phyloP scores from a whole-genome alignment of 331 rosid genomes.

The Erythrophleum ivorense region DNA sequence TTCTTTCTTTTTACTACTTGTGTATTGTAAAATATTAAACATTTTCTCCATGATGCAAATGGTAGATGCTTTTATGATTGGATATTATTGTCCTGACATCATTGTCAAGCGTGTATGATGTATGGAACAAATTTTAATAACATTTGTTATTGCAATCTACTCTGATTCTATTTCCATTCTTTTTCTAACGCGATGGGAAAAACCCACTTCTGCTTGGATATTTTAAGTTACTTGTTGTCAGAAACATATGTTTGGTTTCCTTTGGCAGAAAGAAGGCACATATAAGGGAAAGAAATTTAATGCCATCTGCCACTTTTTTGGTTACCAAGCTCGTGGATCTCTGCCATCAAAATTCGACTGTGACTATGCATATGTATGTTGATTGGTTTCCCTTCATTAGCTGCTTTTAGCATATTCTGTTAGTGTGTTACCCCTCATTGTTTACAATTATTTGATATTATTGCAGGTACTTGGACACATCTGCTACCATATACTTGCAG shows the following conservation, averaged over 20 bases:
- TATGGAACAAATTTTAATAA: slow-evolving; percentile 1
- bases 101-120: slow-evolving; percentile 5
- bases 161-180: slow-evolving; percentile 17
- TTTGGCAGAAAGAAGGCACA: slow-evolving; percentile 89
- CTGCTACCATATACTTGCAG: slow-evolving; percentile 87
- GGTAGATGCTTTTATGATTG: not conserved
- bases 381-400: slow-evolving; percentile 24
- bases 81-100: slow-evolving; percentile 1
- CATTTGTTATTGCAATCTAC: not conserved
- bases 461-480: slow-evolving; percentile 74
- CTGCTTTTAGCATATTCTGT: slow-evolving; percentile 26
- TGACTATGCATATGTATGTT: slow-evolving; percentile 91
- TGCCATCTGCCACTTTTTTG: slow-evolving; percentile 98
- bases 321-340: slow-evolving; percentile 99
- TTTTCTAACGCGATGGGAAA: slow-evolving; percentile 21
- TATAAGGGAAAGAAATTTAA: slow-evolving; percentile 97
- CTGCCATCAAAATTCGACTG: slow-evolving; percentile 96
- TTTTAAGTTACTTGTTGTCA: slow-evolving; percentile 10
- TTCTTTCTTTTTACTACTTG: not conserved
- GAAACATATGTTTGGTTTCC: not conserved
- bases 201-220: slow-evolving; percentile 12
- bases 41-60: slow-evolving; percentile 11
- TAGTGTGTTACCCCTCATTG: not conserved
- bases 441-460: slow-evolving; percentile 9
- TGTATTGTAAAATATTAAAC: not conserved